Percentiles rank a stretch among this genome's conserved stretches.
Evolutionary conservation across 176 grass and related monocot species (phyloP).

Genomic region (Microstegium vimineum): DNA sequence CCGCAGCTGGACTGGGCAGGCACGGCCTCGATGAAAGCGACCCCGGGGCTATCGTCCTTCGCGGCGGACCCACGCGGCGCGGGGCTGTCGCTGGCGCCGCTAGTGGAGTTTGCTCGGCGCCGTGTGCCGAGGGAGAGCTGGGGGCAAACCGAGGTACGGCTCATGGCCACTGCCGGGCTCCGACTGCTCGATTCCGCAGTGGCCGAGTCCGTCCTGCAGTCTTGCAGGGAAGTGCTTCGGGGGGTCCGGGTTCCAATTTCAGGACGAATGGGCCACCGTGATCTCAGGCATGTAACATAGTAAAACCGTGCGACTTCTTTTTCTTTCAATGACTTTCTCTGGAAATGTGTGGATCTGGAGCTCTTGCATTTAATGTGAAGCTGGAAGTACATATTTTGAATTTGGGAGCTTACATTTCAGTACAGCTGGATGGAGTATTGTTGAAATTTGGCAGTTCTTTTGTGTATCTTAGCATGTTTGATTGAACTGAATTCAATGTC

Average conservation of each 20-base stretch:
- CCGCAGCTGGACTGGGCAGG: conserved; percentile 44
- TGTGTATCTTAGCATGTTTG: neutral
- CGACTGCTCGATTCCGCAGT: conserved; percentile 47
- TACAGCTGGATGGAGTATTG: neutral
- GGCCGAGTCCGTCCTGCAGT: conserved; percentile 52
- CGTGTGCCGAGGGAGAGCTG: conserved; percentile 44
- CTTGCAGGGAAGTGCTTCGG: conserved; percentile 72
- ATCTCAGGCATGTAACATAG: conserved; percentile 64
- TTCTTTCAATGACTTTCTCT: neutral
- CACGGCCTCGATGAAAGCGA: conserved; percentile 49
- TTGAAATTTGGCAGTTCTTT: neutral
- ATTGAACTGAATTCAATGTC: neutral
- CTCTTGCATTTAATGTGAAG: too few species aligned
- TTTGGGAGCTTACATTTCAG: conserved; percentile 2
- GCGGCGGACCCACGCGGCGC: conserved; percentile 41
- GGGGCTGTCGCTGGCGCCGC: conserved; percentile 56
- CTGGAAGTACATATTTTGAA: neutral
- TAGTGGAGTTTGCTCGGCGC: conserved; percentile 63
- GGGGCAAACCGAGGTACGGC: conserved; percentile 61
- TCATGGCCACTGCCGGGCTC: conserved; percentile 84
- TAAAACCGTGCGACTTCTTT: neutral
- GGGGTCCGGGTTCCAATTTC: conserved; percentile 57
- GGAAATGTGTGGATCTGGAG: neutral
- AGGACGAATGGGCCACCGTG: conserved; percentile 73
- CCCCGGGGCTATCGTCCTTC: conserved; percentile 68